Evolutionary conservation across 2,329 filamentous ascomycete species (phyloP), one percentile per base, ranked within the genome.

Genomic region (Phaeoacremonium minimum): DNA sequence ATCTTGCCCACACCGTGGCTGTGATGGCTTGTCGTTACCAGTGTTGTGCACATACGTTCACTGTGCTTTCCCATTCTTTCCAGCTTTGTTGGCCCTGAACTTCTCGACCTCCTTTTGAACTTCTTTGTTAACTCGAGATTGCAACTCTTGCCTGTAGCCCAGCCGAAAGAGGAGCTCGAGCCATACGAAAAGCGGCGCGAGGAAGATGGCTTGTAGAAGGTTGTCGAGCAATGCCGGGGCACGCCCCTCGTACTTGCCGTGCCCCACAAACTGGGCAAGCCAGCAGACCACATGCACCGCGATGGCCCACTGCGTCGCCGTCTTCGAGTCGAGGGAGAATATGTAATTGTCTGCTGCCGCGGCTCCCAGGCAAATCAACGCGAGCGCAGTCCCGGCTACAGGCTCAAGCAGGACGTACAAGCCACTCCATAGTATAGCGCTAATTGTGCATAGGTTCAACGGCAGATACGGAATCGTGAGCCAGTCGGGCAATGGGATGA

Each of bases 131-230:
- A 97, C 78, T 34, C 91, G 80, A 42, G 76, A 74, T 66, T 91
- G 88, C 48, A 98, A 70, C 60, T 95, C 89, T 2, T 83, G 86
- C 41, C 93, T 79, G 63, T 97, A 98, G 33, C 93, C 93, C 34
- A 94, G 77, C 52, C 74, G 80, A 69, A 98, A 98, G 17, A 98
- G 73, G 16, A 94, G 66, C 67, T 97, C 90, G 51, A 98, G 84
- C 87, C 93, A 98, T 40, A 97, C 91, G 51, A 97, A 98, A 53
- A 98, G 84, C 7, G 93, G 93, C 0, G 93, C 93, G 16, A 97
- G 73, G 54, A 97, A 91, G 46, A 97, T 62, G 18, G 93, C 90
- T 64, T 97, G 93, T 32, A 94, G 73, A 29, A 97, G 65, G 54
- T 96, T 97, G 64, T 97, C 90, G 32, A 97, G 67, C 45, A 97